A percentile compares a stretch with the other conserved stretches of the same genome.
These are phyloP conservation scores for Fusarium abutilonis DNA, from an alignment of 2,329 filamentous ascomycete species.

Conservation along the genomic window DNA sequence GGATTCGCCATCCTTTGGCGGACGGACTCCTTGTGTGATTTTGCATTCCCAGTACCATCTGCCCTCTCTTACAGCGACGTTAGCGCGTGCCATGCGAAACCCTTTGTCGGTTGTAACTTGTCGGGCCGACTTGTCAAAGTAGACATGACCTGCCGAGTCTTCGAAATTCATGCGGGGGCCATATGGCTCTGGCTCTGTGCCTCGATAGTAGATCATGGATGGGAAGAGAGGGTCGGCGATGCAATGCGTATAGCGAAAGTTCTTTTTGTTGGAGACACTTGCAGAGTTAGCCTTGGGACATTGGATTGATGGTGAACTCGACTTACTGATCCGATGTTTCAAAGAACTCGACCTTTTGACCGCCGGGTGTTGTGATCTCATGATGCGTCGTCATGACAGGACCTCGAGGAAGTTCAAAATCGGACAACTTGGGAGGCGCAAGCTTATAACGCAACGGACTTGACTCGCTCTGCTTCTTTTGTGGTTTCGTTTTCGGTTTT, in stretches of 20 bases:
- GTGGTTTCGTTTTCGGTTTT: slow-evolving; percentile 50
- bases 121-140: slow-evolving; percentile 78
- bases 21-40: slow-evolving; percentile 77
- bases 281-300: slow-evolving; percentile 6
- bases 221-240: slow-evolving; percentile 90
- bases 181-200: slow-evolving; percentile 86
- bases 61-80: slow-evolving; percentile 89
- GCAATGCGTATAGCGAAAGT: slow-evolving; percentile 89
- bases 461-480: slow-evolving; percentile 55
- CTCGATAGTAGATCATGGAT: slow-evolving; percentile 87
- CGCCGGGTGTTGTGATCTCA: slow-evolving; percentile 60
- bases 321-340: slow-evolving; percentile 73
- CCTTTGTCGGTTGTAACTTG: slow-evolving; percentile 91
- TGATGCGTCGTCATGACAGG: slow-evolving; percentile 68
- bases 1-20: slow-evolving; percentile 53
- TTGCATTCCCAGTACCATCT: slow-evolving; percentile 95
- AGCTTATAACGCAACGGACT: slow-evolving; percentile 70
- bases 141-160: slow-evolving; percentile 86
- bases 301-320: not conserved
- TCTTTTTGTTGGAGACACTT: slow-evolving; percentile 72
- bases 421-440: slow-evolving; percentile 68
- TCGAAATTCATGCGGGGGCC: slow-evolving; percentile 90
- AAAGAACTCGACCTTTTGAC: slow-evolving; percentile 65
- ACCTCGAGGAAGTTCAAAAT: slow-evolving; percentile 68
- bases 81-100: slow-evolving; percentile 89